Base-by-base conservation (phyloP, 2,329 filamentous ascomycete genomes). In the Fusarium sp. region DNA sequence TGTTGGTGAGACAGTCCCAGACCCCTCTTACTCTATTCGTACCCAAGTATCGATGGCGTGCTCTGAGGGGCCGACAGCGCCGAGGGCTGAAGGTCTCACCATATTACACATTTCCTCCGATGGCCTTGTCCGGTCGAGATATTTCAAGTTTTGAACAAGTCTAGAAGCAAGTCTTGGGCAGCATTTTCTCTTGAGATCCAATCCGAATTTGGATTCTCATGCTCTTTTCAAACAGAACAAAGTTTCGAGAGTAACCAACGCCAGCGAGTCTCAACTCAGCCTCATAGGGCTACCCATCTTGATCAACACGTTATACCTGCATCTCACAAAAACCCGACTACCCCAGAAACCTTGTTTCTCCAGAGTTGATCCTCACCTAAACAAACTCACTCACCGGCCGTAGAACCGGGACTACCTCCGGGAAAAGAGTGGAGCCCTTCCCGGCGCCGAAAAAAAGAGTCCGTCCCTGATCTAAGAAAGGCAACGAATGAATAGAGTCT, bases 31-130 rank as follows among this genome's bases (percentile, higher is more conserved):
- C 43, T 47, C 43, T 25, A 50, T 50, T 50, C 45, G 45, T 50
- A 52, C 47, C 17, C 27, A 32, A 32, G 10, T 32, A 32, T 32
- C 15, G 15, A 52, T 52, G 47, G 47, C 47, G 47, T 52, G 47
- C 47, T 52, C n/a, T 30, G 27, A 47, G 45, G 14, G 45, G 45
- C 47, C 47, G 47, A 52, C 15, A 32, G 27, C 8, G 17, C 25
- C 27, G 25, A 52, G 47, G 47, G 47, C 47, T 52, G 47, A 52
- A 52, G 47, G 47, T 52, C 27, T 52, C 47, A 52, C 47, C 47
- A 52, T 17, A 30, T 52, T 32, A 32, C 27, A 30, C 12, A 52
- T 25, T 50, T 15, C 22, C 9, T 7, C 27, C 17, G 17, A 52
- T 7, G 17, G 4, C 22, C 47, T 52, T 52, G 25, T 32, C 27